Percentiles rank a stretch among this genome's conserved stretches.
Evolutionary conservation across 371 early-diverging fungal species (phyloP).

Genomic region (Rhizopus arrhizus): DNA sequence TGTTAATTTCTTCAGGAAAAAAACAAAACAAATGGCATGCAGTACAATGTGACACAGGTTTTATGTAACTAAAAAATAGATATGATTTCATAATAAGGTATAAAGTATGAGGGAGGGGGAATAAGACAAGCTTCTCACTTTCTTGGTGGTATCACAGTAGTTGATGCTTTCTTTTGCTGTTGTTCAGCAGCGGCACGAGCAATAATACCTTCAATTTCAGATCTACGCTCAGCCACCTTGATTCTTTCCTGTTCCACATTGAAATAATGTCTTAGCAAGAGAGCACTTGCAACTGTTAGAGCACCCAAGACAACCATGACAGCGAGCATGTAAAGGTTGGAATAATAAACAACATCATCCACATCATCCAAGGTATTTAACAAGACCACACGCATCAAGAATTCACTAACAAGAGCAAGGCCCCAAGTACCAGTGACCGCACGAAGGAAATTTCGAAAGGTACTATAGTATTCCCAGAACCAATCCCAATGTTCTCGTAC

Average conservation of each 20-base stretch:
- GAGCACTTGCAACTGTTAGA: slow-evolving; percentile 33
- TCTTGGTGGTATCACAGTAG: neutral
- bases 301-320: slow-evolving; percentile 35
- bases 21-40: no score
- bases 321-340: slow-evolving; percentile 45
- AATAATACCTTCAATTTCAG: slow-evolving; percentile 41
- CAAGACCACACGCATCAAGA: slow-evolving; percentile 42
- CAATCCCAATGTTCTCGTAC: slow-evolving; percentile 45
- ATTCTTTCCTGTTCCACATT: slow-evolving; percentile 36
- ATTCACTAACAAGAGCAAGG: slow-evolving; percentile 49
- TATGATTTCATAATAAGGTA: no score
- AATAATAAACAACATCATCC: slow-evolving; percentile 46
- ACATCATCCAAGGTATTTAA: slow-evolving; percentile 41
- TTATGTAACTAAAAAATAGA: no score
- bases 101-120: no score
- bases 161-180: slow-evolving; percentile 1
- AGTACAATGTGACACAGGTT: no score
- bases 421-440: slow-evolving; percentile 44
- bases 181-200: slow-evolving; percentile 30
- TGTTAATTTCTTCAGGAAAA: no score
- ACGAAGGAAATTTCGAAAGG: slow-evolving; percentile 43
- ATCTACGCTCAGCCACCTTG: slow-evolving; percentile 29
- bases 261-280: slow-evolving; percentile 40
- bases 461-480: slow-evolving; percentile 42
- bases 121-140: no score